Base-by-base conservation (phyloP, 2,329 filamentous ascomycete genomes). In the Colletotrichum somersetense region DNA sequence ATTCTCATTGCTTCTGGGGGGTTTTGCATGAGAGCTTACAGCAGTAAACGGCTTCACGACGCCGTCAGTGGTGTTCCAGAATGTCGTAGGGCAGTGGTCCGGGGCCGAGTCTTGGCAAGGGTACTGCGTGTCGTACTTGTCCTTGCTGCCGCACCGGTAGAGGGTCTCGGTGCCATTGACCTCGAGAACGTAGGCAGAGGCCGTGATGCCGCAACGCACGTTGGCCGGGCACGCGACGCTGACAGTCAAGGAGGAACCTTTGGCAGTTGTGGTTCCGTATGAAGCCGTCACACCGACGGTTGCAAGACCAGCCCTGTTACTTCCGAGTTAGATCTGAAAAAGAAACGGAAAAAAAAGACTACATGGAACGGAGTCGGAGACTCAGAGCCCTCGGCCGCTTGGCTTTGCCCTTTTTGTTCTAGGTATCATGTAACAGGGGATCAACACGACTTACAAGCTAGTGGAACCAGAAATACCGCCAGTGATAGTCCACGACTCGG, bases 1-100 rank as follows among this genome's bases (percentile, higher is more conserved):
- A 10, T 18, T 10, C 23, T 5, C 16, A 2, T 53, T 30, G 26
- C 7, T 2, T 18, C 16, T 14, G 14, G 6, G 44, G 46, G n/a
- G 16, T 23, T 10, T n/a, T n/a, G 46, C 4, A 18, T 30, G 48
- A 1, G 16, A 30, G 10, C 50, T 53, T 20, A 53, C 50, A 30
- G 50, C 50, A 53, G 50, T 53, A 20, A 53, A 53, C 1, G 50
- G 50, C 16, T 53, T 53, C 50, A 16, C 26, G 14, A 20, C 50
- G 26, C 50, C 50, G 14, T 53, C 50, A 8, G 50, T 53, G 11
- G 50, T 53, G 50, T 53, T 53, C 50, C 50, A 53, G 50, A 53
- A 53, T 18, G 50, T 53, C 26, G 50, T 53, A 8, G 50, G 50
- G 26, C 50, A 53, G 26, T 53, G 50, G 14, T 26, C 30, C 14